phyloP scores from a whole-genome alignment of 306 rosid genomes.

The Castanea sativa region DNA sequence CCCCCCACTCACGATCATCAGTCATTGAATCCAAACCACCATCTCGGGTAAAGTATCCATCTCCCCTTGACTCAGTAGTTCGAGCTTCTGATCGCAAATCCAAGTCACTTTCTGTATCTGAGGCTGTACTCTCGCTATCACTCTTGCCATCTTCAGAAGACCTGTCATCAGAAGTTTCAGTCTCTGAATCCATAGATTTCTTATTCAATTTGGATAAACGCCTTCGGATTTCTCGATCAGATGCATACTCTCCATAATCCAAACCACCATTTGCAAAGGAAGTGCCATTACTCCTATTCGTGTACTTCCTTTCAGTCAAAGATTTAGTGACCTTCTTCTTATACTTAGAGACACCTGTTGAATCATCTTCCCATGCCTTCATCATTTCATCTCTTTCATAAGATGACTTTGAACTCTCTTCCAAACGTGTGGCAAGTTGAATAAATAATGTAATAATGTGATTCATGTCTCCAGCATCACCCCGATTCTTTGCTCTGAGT shows the following conservation, averaged over 20 bases:
- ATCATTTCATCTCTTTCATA: conserved; percentile 54
- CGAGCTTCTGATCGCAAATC: conserved; percentile 50
- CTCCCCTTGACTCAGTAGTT: conserved; percentile 50
- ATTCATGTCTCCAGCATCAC: conserved; percentile 78
- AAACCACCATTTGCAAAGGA: conserved; percentile 45
- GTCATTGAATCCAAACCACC: conserved; percentile 53
- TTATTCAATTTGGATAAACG: conserved; percentile 78
- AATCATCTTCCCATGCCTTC: conserved; percentile 65
- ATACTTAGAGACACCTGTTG: conserved; percentile 48
- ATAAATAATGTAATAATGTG: conserved; percentile 62
- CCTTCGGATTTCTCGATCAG: conserved; percentile 87
- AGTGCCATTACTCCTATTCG: conserved; percentile 60
- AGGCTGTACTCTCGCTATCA: conserved; percentile 59
- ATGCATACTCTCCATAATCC: conserved; percentile 67
- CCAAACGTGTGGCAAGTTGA: conserved; percentile 77
- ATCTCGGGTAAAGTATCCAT: conserved; percentile 46
- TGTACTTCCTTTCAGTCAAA: conserved; percentile 64
- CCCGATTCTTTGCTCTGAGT: conserved; percentile 74
- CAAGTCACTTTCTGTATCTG: conserved; percentile 68
- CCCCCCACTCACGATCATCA: conserved; percentile 99
- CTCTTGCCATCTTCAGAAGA: conserved; percentile 80
- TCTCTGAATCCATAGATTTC: conserved; percentile 71
- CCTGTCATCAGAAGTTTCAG: conserved; percentile 85
- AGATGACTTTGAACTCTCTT: conserved; percentile 55
- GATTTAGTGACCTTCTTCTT: conserved; percentile 66